phyloP scores from a whole-genome alignment of 1,139 yeast genomes.

The Kodamaea plutei region DNA sequence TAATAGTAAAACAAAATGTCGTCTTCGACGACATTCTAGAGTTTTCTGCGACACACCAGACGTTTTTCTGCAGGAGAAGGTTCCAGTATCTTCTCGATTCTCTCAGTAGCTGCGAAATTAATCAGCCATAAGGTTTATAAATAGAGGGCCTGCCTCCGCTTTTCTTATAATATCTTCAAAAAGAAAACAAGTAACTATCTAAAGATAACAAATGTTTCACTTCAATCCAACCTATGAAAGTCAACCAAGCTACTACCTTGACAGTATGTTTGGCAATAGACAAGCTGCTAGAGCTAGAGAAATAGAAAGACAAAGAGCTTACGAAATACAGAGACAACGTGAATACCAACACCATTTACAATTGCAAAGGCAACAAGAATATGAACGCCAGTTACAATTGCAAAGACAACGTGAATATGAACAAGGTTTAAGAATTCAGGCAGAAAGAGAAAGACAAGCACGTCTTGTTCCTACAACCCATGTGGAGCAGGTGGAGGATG shows the following conservation, averaged over 20 bases:
- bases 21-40: constrained; percentile 1
- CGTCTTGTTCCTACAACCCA: constrained; percentile 1
- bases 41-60: constrained; percentile 1
- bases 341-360: constrained; percentile 1
- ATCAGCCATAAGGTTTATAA: too few species aligned
- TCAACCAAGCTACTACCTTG: constrained; percentile 2
- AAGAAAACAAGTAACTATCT: too few species aligned
- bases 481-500: constrained; percentile 26
- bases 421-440: neutral
- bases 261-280: constrained; percentile 2
- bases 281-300: neutral
- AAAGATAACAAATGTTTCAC: neutral
- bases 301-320: constrained; percentile 1
- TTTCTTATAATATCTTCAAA: too few species aligned
- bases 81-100: too few species aligned
- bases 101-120: too few species aligned
- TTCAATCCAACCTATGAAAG: neutral
- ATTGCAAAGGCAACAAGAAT: constrained; percentile 2
- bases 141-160: too few species aligned
- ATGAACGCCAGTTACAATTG: constrained; percentile 1
- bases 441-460: constrained; percentile 2
- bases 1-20: too few species aligned
- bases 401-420: constrained; percentile 4
- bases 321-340: constrained; percentile 1
- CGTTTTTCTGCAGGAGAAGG: too few species aligned